Evolutionary conservation across 2,329 filamentous ascomycete genomes (phyloP).

Genomic region (Epichloe elymi): DNA sequence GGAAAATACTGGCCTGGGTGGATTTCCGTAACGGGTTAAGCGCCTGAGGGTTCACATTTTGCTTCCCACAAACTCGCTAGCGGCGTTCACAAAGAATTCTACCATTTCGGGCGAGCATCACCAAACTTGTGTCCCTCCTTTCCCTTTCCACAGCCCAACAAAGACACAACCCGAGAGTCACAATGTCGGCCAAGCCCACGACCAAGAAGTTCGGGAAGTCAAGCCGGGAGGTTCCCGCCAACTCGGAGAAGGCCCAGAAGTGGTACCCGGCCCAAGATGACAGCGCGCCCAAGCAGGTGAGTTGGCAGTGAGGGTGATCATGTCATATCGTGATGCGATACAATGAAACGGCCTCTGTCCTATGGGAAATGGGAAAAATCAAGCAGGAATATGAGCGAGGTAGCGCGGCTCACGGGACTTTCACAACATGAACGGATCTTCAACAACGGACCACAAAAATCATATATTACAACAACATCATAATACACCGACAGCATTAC

Average conservation of each 20-base stretch:
- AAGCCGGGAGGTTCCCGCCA: conserved; percentile 78
- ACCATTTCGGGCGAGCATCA: conserved; percentile 28
- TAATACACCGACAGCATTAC: no score
- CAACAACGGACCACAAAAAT: not conserved
- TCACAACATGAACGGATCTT: no score
- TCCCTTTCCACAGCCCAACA: conserved; percentile 21
- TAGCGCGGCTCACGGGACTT: no score
- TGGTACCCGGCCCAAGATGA: conserved; percentile 98
- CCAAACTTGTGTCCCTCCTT: conserved; percentile 22
- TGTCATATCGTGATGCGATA: conserved; percentile 6
- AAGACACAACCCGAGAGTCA: conserved; percentile 36
- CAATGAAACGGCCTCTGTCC: not conserved
- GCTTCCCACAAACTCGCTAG: conserved; percentile 30
- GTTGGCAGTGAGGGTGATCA: conserved; percentile 28
- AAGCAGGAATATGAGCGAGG: not conserved
- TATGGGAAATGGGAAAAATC: not conserved
- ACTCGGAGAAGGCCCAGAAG: conserved; percentile 89
- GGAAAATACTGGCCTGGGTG: conserved; percentile 8
- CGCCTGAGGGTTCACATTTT: conserved; percentile 30
- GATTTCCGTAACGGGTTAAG: conserved; percentile 19
- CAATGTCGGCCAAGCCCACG: conserved; percentile 62
- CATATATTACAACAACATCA: not conserved
- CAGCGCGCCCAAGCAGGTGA: conserved; percentile 82
- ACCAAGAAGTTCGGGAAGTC: conserved; percentile 98
- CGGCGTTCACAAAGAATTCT: conserved; percentile 28